These are phyloP conservation scores for Trichoderma sp. DNA, from an alignment of 2,329 filamentous ascomycete genomes.

Conservation along the genomic window DNA sequence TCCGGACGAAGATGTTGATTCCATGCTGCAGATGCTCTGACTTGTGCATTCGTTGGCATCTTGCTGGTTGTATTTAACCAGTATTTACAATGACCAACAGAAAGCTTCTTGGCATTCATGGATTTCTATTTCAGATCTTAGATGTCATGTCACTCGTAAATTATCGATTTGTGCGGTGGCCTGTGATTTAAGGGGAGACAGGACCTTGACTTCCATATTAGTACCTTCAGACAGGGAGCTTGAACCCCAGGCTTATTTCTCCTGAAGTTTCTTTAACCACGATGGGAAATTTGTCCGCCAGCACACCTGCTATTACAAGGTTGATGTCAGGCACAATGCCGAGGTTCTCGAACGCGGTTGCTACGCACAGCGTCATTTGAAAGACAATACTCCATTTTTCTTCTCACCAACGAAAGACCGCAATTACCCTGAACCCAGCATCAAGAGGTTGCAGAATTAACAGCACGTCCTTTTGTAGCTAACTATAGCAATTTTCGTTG, in stretches of 20 bases:
- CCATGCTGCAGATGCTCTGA: neutral
- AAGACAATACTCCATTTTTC: neutral
- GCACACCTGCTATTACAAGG: neutral
- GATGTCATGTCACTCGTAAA: neutral
- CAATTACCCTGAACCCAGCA: neutral
- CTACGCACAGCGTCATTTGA: neutral
- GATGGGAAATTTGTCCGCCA: neutral
- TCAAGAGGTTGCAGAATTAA: neutral
- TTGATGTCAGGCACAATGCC: neutral
- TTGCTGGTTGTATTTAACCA: neutral
- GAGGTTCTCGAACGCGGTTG: neutral
- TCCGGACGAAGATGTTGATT: neutral
- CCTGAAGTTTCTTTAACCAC: neutral
- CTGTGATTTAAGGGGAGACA: neutral
- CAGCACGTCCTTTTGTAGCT: neutral
- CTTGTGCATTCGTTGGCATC: neutral
- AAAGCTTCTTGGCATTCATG: neutral
- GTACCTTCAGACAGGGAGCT: neutral
- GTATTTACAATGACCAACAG: neutral
- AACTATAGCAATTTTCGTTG: neutral
- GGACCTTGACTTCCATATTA: neutral
- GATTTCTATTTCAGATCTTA: neutral
- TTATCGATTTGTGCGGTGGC: neutral
- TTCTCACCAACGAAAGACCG: neutral
- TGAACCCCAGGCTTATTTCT: neutral